These are phyloP conservation scores for Penicillium fuscoglaucum DNA, from an alignment of 2,329 filamentous ascomycete genomes.

Conservation along the genomic window DNA sequence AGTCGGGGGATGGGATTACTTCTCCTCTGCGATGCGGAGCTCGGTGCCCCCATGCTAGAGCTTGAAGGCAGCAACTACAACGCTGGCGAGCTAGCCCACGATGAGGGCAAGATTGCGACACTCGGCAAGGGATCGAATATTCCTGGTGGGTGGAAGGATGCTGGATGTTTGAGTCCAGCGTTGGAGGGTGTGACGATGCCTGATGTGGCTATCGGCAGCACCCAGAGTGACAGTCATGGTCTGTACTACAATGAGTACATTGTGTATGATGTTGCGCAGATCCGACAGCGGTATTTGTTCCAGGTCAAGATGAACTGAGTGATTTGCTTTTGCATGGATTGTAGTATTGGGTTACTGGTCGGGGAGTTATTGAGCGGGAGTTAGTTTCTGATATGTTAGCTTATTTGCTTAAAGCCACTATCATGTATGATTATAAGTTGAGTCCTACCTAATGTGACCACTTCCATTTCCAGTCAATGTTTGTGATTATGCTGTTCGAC, in stretches of 20 bases:
- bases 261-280: conserved; percentile 51
- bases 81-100: conserved; percentile 64
- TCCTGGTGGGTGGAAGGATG: conserved; percentile 75
- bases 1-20: conserved; percentile 72
- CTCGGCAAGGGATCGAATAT: conserved; percentile 67
- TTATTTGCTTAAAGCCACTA: neutral
- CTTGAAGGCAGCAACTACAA: conserved; percentile 59
- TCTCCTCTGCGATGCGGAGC: conserved; percentile 79
- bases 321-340: neutral
- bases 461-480: no score
- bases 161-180: conserved; percentile 61
- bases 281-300: conserved; percentile 48
- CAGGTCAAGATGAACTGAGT: conserved; percentile 41
- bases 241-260: conserved; percentile 51
- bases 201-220: conserved; percentile 24
- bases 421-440: neutral
- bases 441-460: neutral
- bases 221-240: neutral
- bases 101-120: conserved; percentile 63
- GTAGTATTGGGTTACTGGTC: neutral
- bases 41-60: conserved; percentile 72
- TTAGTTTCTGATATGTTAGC: neutral
- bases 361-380: neutral
- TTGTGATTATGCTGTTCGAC: no score
- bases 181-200: conserved; percentile 68